Evolutionary conservation across 148 eudicot species (phyloP), one percentile per base, ranked within the genome.

Genomic region (Arctostaphylos glauca): DNA sequence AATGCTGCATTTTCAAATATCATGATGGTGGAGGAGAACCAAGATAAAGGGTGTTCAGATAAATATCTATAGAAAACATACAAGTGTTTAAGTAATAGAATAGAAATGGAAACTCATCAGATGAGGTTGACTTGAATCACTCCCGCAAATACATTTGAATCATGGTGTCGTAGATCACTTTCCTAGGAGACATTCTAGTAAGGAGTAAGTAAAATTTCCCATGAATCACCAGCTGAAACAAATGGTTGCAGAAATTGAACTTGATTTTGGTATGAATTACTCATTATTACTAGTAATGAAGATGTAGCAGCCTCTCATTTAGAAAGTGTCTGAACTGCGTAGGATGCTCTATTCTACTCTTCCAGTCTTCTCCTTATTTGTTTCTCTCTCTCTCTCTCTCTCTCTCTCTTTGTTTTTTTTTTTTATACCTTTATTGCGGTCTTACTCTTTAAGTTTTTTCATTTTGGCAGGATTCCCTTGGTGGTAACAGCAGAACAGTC

Each of bases 401-500:
- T 31, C 38, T 31, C n/a, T n/a, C n/a, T n/a, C n/a, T n/a, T n/a
- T n/a, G n/a, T n/a, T n/a, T 41, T 64, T 64, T 38, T 77, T 81
- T 81, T 21, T 19, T 83, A 21, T 64, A 44, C 0, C 67, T 19
- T 74, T 70, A 23, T 56, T 58, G 85, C 77, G 25, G 73, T 77
- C 71, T 82, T 58, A 53, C 53, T 38, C 78, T 54, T 31, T n/a
- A 31, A 23, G 23, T 80, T 78, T 81, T 79, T 71, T 55, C 25
- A 13, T 76, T 77, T 85, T 84, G 84, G 80, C 94, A 96, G 99
- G 99, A 96, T 89, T 96, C 99, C 52, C 98, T 96, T 84, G 99
- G 99, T 71, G 99, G 99, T 70, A 96, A 96, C 93, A 96, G 99
- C 94, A 92, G 96, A 84, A 96, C 99, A 3, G 96, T 93, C 78